Evolutionary conservation across 2,329 filamentous ascomycete genomes (phyloP), one percentile per base, ranked within the genome.

Genomic region (Colletotrichum liaoningense): DNA sequence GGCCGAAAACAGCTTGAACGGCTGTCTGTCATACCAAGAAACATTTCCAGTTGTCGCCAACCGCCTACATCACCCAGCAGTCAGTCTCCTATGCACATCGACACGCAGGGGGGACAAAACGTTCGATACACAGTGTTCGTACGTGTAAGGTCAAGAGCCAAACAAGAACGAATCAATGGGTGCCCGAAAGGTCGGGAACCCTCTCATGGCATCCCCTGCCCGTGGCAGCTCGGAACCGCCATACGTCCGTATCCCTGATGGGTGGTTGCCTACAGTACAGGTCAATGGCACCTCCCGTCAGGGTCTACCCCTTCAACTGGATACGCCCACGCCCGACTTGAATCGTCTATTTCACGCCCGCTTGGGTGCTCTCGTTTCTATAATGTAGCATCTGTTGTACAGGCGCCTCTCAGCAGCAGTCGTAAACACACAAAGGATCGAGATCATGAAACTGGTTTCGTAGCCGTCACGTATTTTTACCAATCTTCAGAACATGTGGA

Each of bases 231-330:
- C 33, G 62, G 63, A 72, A 71, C 35, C 72, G 28, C 52, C 30
- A 28, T 74, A 72, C 72, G 72, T 59, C 72, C 68, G 72, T 74
- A 74, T 63, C 62, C 46, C 26, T 24, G 63, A 55, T 22, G 46
- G 28, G 52, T 72, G 55, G 71, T n/a, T 73, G 70, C 70, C 70
- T 69, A 72, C 69, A 52, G 59, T 28, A 5, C 69, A 52, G 59
- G 19, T 59, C 54, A 59, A 69, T 72, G 66, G 55, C 65, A 69
- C 58, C 65, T 59, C 58, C n/a, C 59, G 35, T 26, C 70, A 64
- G 66, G 66, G 54, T 54, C 69, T 55, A 35, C 42, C 66, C 55
- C 59, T 72, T 42, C 24, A 11, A 7, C 38, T 5, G 19, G 66
- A 58, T 72, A 64, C 9, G 30, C 14, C 24, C 54, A 72, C 69